Evolutionary conservation across 352 stramenopile species (phyloP).

Genomic region (Phytophthora capsici): DNA sequence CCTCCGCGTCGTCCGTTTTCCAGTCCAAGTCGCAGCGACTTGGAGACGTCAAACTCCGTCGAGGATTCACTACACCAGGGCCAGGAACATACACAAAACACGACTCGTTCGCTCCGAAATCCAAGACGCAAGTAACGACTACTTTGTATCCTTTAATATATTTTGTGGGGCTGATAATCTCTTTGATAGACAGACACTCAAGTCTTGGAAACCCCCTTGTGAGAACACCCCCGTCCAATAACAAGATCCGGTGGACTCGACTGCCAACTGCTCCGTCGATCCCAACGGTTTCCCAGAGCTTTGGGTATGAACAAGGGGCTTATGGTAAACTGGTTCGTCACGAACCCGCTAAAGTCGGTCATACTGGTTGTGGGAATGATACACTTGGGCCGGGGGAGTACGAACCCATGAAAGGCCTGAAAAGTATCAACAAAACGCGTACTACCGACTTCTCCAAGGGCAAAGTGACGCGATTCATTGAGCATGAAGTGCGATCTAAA

Average conservation of each 20-base stretch:
- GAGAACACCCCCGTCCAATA: conserved; percentile 39
- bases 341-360: conserved; percentile 56
- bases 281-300: conserved; percentile 73
- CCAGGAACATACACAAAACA: conserved; percentile 64
- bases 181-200: conserved; percentile 16
- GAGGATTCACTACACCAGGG: conserved; percentile 51
- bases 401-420: conserved; percentile 68
- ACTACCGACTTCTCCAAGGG: conserved; percentile 78
- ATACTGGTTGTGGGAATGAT: conserved; percentile 63
- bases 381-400: conserved; percentile 78
- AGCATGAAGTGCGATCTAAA: conserved; percentile 65
- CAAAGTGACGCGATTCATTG: conserved; percentile 69
- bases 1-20: conserved; percentile 44
- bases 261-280: conserved; percentile 80
- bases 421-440: conserved; percentile 68
- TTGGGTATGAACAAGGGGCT: conserved; percentile 76
- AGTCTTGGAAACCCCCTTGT: conserved; percentile 41
- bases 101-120: conserved; percentile 56
- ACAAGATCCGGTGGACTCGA: conserved; percentile 71
- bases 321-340: conserved; percentile 80
- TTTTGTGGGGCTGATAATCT: conserved; percentile 1
- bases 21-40: conserved; percentile 64
- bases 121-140: conserved; percentile 41
- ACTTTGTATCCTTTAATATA: too few species aligned
- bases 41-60: conserved; percentile 35